phyloP scores from a whole-genome alignment of 1,284 basidiomycete genomes.

The Sanguinoderma infundibulare region DNA sequence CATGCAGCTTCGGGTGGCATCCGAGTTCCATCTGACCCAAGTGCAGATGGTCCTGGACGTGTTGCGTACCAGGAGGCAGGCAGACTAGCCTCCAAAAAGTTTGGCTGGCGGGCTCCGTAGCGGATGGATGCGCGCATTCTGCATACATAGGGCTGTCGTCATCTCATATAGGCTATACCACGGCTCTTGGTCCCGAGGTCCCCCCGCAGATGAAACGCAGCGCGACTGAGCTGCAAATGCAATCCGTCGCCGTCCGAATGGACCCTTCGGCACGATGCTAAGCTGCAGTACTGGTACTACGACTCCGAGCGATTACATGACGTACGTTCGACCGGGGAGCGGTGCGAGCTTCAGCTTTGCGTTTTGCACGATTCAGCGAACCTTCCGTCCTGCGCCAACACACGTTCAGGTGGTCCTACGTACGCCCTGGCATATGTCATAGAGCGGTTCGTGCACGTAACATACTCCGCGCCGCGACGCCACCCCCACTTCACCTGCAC shows the following conservation, averaged over 20 bases:
- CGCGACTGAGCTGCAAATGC: too few species aligned
- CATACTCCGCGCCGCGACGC: too few species aligned
- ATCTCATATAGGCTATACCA: background rate
- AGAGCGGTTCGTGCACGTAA: too few species aligned
- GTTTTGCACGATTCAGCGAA: background rate
- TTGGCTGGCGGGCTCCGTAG: background rate
- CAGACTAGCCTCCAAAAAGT: too few species aligned
- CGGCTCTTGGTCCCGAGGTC: background rate
- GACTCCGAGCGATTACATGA: background rate
- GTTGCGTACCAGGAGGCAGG: too few species aligned
- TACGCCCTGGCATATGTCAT: too few species aligned
- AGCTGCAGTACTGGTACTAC: too few species aligned
- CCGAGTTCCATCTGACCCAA: background rate
- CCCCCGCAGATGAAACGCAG: background rate
- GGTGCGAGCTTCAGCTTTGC: constrained; percentile 4
- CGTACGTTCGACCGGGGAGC: background rate
- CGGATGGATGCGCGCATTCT: background rate
- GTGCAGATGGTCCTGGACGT: too few species aligned
- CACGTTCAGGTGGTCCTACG: background rate
- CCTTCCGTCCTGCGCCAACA: background rate
- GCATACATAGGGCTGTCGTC: background rate
- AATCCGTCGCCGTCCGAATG: background rate
- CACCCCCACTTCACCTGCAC: background rate
- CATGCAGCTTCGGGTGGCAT: too few species aligned
- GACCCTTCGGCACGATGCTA: too few species aligned